These are phyloP conservation scores for Brasilioporus rufonigricans DNA, from an alignment of 768 basidiomycete genomes.

Conservation along the genomic window DNA sequence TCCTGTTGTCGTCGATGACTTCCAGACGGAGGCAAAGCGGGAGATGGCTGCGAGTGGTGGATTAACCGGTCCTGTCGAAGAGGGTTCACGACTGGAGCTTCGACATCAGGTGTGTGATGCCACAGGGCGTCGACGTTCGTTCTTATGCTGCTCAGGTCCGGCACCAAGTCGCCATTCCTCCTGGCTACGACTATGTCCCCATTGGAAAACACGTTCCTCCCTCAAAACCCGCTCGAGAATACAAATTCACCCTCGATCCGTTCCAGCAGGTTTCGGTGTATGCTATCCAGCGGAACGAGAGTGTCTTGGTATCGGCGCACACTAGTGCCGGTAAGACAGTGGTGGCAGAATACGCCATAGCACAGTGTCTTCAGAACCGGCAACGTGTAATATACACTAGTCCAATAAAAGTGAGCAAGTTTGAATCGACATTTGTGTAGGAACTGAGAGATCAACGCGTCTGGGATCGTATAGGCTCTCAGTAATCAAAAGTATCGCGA, in stretches of 20 bases:
- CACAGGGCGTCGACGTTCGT: not conserved
- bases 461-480: constrained; percentile 63
- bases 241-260: constrained; percentile 96
- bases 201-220: constrained; percentile 91
- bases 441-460: constrained; percentile 12
- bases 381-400: constrained; percentile 98
- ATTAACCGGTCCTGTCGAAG: constrained; percentile 69
- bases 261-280: constrained; percentile 95
- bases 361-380: constrained; percentile 89
- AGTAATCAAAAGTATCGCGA: constrained; percentile 99
- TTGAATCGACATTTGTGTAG: constrained; percentile 8
- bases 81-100: constrained; percentile 69
- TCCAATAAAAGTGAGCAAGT: constrained; percentile 89
- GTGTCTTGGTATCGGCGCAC: constrained; percentile 96
- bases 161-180: constrained; percentile 95
- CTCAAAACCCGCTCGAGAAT: constrained; percentile 85
- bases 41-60: constrained; percentile 90
- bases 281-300: constrained; percentile 96
- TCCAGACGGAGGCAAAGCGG: constrained; percentile 90
- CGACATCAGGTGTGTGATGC: constrained; percentile 60
- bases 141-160: constrained; percentile 57
- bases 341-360: constrained; percentile 99
- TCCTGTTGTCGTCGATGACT: constrained; percentile 87
- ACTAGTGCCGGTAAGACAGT: constrained; percentile 99
- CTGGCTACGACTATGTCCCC: constrained; percentile 85